Conservation (phyloP, 331 rosid genomes). For the Acacia concinna region DNA sequence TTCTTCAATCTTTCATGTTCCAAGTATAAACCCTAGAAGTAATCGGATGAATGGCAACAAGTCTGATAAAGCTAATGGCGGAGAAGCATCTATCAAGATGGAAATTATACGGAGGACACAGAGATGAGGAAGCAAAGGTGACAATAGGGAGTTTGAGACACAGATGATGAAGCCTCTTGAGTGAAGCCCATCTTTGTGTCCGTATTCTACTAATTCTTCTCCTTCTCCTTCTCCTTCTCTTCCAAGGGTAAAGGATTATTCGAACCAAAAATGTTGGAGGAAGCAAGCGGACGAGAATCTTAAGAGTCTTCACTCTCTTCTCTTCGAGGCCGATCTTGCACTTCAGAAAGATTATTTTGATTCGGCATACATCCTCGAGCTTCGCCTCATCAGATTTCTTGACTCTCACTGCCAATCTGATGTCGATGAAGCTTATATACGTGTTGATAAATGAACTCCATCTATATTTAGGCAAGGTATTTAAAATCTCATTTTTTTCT, state of each 20-base stretch:
- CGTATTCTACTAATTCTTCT: slow-evolving; percentile 5
- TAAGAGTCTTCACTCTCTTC: slow-evolving; percentile 76
- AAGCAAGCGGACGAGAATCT: slow-evolving; percentile 64
- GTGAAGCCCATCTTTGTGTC: slow-evolving; percentile 4
- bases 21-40: too few relatives aligned
- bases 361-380: slow-evolving; percentile 63
- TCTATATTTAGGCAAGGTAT: not conserved
- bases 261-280: slow-evolving; percentile 52
- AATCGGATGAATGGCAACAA: too few relatives aligned
- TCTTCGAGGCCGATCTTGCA: slow-evolving; percentile 71
- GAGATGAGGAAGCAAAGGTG: too few relatives aligned
- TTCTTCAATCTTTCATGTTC: too few relatives aligned
- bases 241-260: slow-evolving; percentile 4
- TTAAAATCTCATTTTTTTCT: not conserved
- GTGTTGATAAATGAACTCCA: not conserved
- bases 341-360: slow-evolving; percentile 54
- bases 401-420: slow-evolving; percentile 57
- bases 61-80: too few relatives aligned
- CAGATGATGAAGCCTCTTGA: too few relatives aligned
- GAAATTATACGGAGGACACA: too few relatives aligned
- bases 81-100: too few relatives aligned
- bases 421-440: slow-evolving; percentile 61
- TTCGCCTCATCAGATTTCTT: slow-evolving; percentile 85
- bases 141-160: too few relatives aligned
- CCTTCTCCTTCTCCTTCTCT: too few relatives aligned